phyloP scores from a whole-genome alignment of 2,329 filamentous ascomycete genomes.

The Coniella vitis region DNA sequence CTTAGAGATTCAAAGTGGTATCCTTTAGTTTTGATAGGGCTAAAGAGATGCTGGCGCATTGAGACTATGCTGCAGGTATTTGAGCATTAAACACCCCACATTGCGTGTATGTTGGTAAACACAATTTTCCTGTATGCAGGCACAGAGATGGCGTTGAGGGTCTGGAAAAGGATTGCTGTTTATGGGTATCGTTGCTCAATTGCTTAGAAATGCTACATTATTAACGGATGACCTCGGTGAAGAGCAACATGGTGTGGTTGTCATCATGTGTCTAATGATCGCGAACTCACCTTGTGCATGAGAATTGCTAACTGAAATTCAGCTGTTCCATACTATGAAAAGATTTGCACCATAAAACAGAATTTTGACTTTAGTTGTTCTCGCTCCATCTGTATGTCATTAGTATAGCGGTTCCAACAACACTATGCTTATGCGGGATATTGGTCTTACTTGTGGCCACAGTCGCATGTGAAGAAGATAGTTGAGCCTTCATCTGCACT shows the following conservation, averaged over 20 bases:
- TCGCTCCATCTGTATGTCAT: conserved; percentile 41
- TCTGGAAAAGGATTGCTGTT: neutral
- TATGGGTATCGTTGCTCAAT: conserved; percentile 1
- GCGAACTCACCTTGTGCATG: neutral
- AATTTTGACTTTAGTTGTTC: conserved; percentile 45
- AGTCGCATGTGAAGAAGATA: conserved; percentile 83
- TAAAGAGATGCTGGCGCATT: neutral
- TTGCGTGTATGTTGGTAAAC: too few relatives aligned
- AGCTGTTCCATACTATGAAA: neutral
- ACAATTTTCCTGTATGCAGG: neutral
- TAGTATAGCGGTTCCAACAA: conserved; percentile 19
- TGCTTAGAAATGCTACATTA: neutral
- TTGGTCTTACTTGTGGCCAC: conserved; percentile 66
- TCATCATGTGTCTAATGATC: neutral
- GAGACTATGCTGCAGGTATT: neutral
- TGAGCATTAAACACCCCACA: too few relatives aligned
- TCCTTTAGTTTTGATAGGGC: conserved; percentile 7
- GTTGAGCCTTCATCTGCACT: conserved; percentile 94
- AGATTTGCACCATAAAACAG: neutral
- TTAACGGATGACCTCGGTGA: neutral
- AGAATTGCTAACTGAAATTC: neutral
- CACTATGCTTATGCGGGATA: neutral
- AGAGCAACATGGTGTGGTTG: neutral
- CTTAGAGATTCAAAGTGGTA: conserved; percentile 22
- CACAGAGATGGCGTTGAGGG: neutral